Evolutionary conservation across 2,329 filamentous ascomycete genomes (phyloP).

Genomic region (Penicillium sp.): DNA sequence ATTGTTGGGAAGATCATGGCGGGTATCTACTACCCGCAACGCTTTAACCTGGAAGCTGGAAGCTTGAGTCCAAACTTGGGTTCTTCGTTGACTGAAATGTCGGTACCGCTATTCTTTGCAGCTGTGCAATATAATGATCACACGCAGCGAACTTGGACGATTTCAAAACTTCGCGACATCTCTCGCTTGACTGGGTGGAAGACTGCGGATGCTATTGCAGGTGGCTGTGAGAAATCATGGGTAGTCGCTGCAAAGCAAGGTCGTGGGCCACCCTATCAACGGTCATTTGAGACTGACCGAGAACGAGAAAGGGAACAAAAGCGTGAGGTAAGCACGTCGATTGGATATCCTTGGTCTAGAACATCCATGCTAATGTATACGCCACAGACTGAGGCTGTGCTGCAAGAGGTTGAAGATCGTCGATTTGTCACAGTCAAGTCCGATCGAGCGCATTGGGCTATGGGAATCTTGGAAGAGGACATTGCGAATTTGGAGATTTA

Average conservation of each 20-base stretch:
- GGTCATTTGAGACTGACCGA: slow-evolving; percentile 20
- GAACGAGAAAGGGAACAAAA: slow-evolving; percentile 5
- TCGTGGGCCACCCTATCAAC: slow-evolving; percentile 70
- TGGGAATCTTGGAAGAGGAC: slow-evolving; percentile 79
- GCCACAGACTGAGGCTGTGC: slow-evolving; percentile 16
- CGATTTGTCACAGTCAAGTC: slow-evolving; percentile 60
- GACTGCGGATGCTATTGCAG: slow-evolving; percentile 74
- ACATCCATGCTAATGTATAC: slow-evolving; percentile 22
- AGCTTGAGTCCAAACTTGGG: slow-evolving; percentile 75
- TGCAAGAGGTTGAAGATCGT: slow-evolving; percentile 44
- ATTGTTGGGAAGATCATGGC: slow-evolving; percentile 77
- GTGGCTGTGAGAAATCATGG: slow-evolving; percentile 84
- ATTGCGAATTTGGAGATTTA: slow-evolving; percentile 62
- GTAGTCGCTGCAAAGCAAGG: slow-evolving; percentile 69
- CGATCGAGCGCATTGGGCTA: slow-evolving; percentile 68
- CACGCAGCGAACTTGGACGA: slow-evolving; percentile 72
- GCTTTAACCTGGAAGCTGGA: slow-evolving; percentile 33
- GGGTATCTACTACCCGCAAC: slow-evolving; percentile 56
- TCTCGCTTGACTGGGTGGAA: slow-evolving; percentile 83
- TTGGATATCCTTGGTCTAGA: neutral
- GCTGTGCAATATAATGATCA: slow-evolving; percentile 74
- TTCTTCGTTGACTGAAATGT: slow-evolving; percentile 76
- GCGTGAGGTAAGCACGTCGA: slow-evolving; percentile 14
- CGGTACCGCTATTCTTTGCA: slow-evolving; percentile 81
- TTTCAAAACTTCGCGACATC: slow-evolving; percentile 71